Evolutionary conservation across 2,329 filamentous ascomycete species (phyloP), one percentile per base, ranked within the genome.

Genomic region (Tolypocladium tundrense): DNA sequence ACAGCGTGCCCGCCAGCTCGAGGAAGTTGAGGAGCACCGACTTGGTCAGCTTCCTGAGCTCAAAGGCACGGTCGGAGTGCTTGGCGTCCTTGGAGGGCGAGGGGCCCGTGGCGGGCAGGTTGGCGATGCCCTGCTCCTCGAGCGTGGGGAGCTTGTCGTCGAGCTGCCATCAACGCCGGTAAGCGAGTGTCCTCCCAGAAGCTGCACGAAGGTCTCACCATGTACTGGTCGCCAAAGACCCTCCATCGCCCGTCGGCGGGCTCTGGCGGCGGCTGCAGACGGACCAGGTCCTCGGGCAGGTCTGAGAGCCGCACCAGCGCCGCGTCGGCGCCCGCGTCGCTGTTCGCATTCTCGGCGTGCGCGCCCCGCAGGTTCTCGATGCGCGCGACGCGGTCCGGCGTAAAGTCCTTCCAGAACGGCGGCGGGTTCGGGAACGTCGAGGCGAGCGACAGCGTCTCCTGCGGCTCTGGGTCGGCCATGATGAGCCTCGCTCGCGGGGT

Each of bases 331-430:
- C 66, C 61, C 33, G 61, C 60, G 27, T 52, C 60, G 54, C 63
- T 58, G 48, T 55, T 51, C 16, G 43, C 48, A 27, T 64, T 67
- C 13, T 71, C 69, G 37, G 73, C 68, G 58, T 75, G 69, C 1
- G 73, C 65, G 52, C 70, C 70, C 55, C 74, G 76, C 16, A 82
- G 64, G 27, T 74, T 70, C 7, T 75, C 71, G 57, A 81, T 73
- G 4, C 83, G 84, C 16, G 82, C 74, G 56, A 90, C 67, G 68
- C 93, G 95, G 35, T 88, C 84, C 3, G 84, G 72, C 0, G 90
- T 96, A 73, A 97, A 97, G 70, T 89, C 81, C 64, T 88, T 87
- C 86, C 90, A 97, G 75, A 97, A 96, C 1, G 88, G 86, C 33
- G 94, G 94, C 33, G 94, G 94, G 56, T 88, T 84, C 31, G 94